Evolutionary conservation across 1,284 basidiomycete species (phyloP).

Genomic region (Malassezia arunalokei): DNA sequence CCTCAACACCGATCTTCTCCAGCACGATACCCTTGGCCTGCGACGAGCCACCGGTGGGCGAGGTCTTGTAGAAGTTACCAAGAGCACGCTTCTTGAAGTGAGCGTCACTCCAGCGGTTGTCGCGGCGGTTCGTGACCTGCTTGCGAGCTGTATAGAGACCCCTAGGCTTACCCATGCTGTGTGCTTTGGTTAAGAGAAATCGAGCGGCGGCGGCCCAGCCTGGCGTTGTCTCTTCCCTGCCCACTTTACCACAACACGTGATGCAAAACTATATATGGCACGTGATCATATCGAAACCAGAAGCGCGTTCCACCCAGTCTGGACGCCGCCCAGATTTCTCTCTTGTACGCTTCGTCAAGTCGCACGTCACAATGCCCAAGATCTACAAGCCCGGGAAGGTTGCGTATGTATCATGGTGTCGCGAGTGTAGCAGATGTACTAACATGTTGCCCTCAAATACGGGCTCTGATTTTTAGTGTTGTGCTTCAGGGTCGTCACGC

Average conservation of each 20-base stretch:
- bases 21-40: slow-evolving; percentile 99
- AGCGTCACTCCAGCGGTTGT: slow-evolving; percentile 99
- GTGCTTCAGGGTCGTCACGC: slow-evolving; percentile 45
- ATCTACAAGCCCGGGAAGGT: slow-evolving; percentile 73
- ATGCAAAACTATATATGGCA: slow-evolving; percentile 22
- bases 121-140: slow-evolving; percentile 82
- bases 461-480: slow-evolving; percentile 17
- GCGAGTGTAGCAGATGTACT: neutral
- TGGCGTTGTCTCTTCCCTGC: slow-evolving; percentile 2
- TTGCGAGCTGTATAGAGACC: slow-evolving; percentile 98
- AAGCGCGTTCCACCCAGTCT: neutral
- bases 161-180: slow-evolving; percentile 61
- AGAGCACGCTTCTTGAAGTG: slow-evolving; percentile 99
- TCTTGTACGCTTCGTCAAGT: slow-evolving; percentile 11
- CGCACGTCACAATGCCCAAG: slow-evolving; percentile 28
- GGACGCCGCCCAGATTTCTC: neutral
- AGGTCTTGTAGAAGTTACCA: slow-evolving; percentile 99
- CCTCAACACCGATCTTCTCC: slow-evolving; percentile 80
- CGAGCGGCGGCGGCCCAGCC: neutral
- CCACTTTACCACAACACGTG: slow-evolving; percentile 3
- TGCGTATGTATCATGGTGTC: slow-evolving; percentile 22
- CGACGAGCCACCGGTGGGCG: slow-evolving; percentile 95
- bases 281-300: slow-evolving; percentile 1
- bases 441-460: neutral
- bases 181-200: slow-evolving; percentile 6